Evolutionary conservation across 2,329 filamentous ascomycete species (phyloP), one percentile per base, ranked within the genome.

Genomic region (Xylaria sp.): DNA sequence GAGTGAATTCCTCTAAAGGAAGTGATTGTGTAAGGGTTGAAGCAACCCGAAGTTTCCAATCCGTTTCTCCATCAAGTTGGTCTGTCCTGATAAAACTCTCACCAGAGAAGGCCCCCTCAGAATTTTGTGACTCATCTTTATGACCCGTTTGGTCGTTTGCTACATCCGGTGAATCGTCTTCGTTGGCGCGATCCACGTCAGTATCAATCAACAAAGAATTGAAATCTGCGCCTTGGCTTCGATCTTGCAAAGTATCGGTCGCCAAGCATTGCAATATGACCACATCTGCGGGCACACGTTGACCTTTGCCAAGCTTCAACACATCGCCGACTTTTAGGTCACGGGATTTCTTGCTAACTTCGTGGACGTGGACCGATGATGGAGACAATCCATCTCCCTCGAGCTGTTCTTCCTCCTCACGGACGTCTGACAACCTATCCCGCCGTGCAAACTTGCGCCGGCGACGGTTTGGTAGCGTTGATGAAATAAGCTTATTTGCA

Each of bases 21-120:
- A 99, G 80, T n/a, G 81, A 85, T 72, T 99, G 95, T 0, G 93
- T 94, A 25, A 98, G 77, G 0, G 91, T 87, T 11, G 93, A 95
- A 1, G 95, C 93, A 35, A 98, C 77, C 29, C 96, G 89, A 58
- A 99, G 81, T 78, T 99, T 99, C 96, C 95, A 99, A 73, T 99
- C 95, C 0, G 95, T 99, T 78, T 99, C 95, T 69, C 95, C 95
- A 72, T 99, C 95, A 9, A 99, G 83, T 74, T 99, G 95, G 76
- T 99, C 95, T 1, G 96, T 99, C 62, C 95, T 87, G 72, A 99
- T 98, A 72, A 99, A 99, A 0, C 94, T 94, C 77, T 99, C 96
- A 27, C 93, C 93, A 25, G 83, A 82, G n/a, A 84, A 77, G 17
- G 78, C 77, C 11, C 75, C 75, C 48, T 71, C 75, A 37, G 77